Conservation (phyloP, 2,329 filamentous ascomycete species). For the Phialophora verrucosa region DNA sequence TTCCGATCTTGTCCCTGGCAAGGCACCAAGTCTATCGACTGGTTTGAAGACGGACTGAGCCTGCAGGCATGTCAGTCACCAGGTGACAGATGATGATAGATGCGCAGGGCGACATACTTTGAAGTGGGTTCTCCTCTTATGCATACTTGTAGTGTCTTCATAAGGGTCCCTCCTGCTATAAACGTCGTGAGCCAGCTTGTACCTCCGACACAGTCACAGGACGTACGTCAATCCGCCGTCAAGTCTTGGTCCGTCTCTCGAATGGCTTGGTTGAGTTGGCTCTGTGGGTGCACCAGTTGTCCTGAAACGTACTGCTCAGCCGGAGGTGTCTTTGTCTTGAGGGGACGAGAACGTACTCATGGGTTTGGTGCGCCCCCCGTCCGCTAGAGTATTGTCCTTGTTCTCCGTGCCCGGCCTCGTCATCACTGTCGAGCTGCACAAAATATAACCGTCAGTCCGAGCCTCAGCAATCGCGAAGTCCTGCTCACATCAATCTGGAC, state of each 20-base stretch:
- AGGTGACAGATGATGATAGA: neutral
- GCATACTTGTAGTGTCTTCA: constrained; percentile 24
- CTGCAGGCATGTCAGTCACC: constrained; percentile 12
- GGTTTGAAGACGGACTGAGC: constrained; percentile 14
- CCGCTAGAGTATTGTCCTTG: neutral
- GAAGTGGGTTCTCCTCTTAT: constrained; percentile 16
- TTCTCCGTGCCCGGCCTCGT: constrained; percentile 4
- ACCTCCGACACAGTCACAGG: neutral
- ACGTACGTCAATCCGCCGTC: constrained; percentile 28
- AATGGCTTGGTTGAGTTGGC: constrained; percentile 7
- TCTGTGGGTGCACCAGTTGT: neutral
- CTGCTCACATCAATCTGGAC: neutral
- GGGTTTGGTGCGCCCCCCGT: neutral
- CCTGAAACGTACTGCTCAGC: constrained; percentile 18
- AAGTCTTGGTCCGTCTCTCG: constrained; percentile 27
- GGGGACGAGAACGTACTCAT: constrained; percentile 9
- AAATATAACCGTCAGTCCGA: neutral
- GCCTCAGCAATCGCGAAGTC: neutral
- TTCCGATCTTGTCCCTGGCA: neutral
- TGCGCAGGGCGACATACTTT: constrained; percentile 18
- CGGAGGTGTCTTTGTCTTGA: neutral
- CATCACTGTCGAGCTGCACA: constrained; percentile 32
- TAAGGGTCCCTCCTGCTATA: constrained; percentile 20
- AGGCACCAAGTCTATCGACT: constrained; percentile 14
- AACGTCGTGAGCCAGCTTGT: constrained; percentile 15